Conservation (phyloP, 2,329 filamentous ascomycete genomes). For the Graphium sp. region DNA sequence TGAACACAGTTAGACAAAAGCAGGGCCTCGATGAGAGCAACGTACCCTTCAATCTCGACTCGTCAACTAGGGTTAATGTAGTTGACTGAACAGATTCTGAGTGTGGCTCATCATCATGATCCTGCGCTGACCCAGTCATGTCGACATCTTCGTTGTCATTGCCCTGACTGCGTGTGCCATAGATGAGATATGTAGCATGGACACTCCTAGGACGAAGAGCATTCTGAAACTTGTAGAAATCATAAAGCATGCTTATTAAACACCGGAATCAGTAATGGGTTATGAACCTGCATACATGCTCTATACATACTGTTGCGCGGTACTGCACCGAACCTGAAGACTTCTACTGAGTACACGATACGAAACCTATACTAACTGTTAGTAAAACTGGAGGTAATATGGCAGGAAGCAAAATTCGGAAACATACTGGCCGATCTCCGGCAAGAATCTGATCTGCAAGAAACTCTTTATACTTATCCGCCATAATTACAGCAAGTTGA, state of each 20-base stretch:
- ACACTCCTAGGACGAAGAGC: constrained; percentile 54
- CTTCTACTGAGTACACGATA: constrained; percentile 74
- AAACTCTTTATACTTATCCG: constrained; percentile 52
- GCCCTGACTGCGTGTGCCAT: constrained; percentile 41
- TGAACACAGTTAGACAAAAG: constrained; percentile 5
- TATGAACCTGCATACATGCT: too few species aligned
- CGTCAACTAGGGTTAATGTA: constrained; percentile 49
- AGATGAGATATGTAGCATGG: constrained; percentile 86
- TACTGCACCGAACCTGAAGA: constrained; percentile 68
- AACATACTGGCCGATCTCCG: constrained; percentile 55
- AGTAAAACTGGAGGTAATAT: constrained; percentile 5
- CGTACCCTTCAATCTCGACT: constrained; percentile 56
- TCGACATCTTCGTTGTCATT: constrained; percentile 47
- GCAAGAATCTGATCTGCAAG: constrained; percentile 62
- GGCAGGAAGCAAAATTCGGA: neutral
- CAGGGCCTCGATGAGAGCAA: neutral
- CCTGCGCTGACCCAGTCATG: constrained; percentile 49
- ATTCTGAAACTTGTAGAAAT: constrained; percentile 70
- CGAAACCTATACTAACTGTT: constrained; percentile 44
- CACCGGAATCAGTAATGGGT: too few species aligned
- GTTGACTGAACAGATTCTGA: constrained; percentile 34
- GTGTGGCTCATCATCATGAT: constrained; percentile 23
- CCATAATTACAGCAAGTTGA: too few species aligned
- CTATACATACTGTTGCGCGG: constrained; percentile 63
- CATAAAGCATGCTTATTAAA: constrained; percentile 67